A percentile compares a stretch with the other conserved stretches of the same genome.
Evolutionary conservation across 257 asterid genomes (phyloP).

Genomic region (Solanum corneliomulleri): DNA sequence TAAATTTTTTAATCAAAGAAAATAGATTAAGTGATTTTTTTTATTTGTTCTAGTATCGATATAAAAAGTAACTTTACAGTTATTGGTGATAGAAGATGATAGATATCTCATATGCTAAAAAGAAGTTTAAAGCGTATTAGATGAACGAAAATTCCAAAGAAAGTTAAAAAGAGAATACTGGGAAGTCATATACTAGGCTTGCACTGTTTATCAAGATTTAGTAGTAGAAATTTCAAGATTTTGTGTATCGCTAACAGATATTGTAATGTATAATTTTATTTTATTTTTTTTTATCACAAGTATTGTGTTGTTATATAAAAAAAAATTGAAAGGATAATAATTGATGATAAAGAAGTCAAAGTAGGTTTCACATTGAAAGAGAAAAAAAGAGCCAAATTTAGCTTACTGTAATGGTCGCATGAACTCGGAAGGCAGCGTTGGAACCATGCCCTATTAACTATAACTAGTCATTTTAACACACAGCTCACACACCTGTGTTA

Average conservation of each 20-base stretch:
- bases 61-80: neutral
- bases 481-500: neutral
- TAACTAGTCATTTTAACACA: slow-evolving; percentile 9
- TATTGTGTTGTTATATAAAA: neutral
- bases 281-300: neutral
- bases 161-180: neutral
- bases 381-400: slow-evolving; percentile 1
- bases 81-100: accelerated
- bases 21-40: accelerated
- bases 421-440: slow-evolving; percentile 1
- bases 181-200: neutral
- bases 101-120: neutral
- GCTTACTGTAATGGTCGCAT: slow-evolving; percentile 2
- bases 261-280: neutral
- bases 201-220: neutral
- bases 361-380: neutral
- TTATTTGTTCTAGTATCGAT: accelerated
- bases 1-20: accelerated
- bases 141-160: neutral
- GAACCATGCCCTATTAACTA: slow-evolving; percentile 10
- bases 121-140: neutral
- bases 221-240: neutral
- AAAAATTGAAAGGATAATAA: neutral
- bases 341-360: neutral
- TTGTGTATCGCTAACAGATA: neutral